A percentile compares a stretch with the other conserved stretches of the same genome.
Evolutionary conservation across 2,329 filamentous ascomycete genomes (phyloP).

Genomic region (Ophiognomonia clavigignenti-juglandacearum): DNA sequence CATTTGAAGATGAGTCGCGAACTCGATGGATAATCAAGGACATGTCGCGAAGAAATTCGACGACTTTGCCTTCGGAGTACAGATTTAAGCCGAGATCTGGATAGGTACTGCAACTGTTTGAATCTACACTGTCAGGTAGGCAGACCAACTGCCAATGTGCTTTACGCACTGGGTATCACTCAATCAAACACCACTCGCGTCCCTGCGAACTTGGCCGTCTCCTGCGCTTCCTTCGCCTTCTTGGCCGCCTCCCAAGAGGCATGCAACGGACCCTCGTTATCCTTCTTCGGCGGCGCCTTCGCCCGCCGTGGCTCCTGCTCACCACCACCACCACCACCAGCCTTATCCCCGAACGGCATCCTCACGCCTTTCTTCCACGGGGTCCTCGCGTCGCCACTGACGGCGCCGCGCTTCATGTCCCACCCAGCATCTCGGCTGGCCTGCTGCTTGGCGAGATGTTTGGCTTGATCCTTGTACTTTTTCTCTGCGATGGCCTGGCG

Average conservation of each 20-base stretch:
- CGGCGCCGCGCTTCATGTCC: slow-evolving; percentile 53
- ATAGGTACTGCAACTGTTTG: too few species aligned
- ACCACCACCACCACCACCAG: slow-evolving; percentile 10
- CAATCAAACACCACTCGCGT: slow-evolving; percentile 57
- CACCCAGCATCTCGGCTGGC: slow-evolving; percentile 46
- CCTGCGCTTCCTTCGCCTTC: slow-evolving; percentile 53
- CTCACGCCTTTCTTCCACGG: slow-evolving; percentile 50
- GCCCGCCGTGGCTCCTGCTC: background rate
- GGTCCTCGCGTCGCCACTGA: slow-evolving; percentile 38
- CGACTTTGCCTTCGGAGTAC: too few species aligned
- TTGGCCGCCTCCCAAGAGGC: slow-evolving; percentile 62
- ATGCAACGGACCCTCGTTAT: slow-evolving; percentile 44
- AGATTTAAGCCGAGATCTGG: too few species aligned
- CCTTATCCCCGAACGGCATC: slow-evolving; percentile 24
- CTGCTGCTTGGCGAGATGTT: slow-evolving; percentile 50
- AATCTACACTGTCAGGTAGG: too few species aligned
- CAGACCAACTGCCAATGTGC: too few species aligned
- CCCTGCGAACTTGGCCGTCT: slow-evolving; percentile 48
- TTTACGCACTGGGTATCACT: slow-evolving; percentile 12
- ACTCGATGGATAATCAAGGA: too few species aligned
- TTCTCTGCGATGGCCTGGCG: slow-evolving; percentile 75
- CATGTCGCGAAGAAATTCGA: too few species aligned
- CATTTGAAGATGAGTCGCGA: too few species aligned
- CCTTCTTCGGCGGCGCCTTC: slow-evolving; percentile 9
- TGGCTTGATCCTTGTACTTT: slow-evolving; percentile 69